phyloP scores from a whole-genome alignment of 768 basidiomycete genomes.

The Clitopilus hobsonii region DNA sequence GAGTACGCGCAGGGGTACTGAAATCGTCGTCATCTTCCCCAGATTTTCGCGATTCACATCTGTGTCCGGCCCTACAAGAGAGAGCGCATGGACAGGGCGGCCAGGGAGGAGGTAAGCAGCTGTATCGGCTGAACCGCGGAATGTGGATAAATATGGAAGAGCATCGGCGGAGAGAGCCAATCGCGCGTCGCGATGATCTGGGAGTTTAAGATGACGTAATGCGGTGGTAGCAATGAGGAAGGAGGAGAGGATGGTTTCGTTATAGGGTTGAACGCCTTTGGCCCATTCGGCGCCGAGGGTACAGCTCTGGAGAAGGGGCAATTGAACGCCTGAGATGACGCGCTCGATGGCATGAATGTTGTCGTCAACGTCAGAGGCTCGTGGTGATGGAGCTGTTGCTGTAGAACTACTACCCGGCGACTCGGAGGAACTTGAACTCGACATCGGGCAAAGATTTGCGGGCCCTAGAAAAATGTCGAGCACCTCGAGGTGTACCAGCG shows the following conservation, averaged over 20 bases:
- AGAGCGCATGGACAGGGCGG: conserved; percentile 51
- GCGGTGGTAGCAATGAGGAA: conserved; percentile 39
- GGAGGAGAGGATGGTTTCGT: conserved; percentile 24
- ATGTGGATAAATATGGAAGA: conserved; percentile 45
- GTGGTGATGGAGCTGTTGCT: conserved; percentile 2
- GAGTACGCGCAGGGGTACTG: conserved; percentile 44
- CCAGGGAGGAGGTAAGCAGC: conserved; percentile 59
- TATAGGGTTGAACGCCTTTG: conserved; percentile 38
- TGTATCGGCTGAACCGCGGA: conserved; percentile 57
- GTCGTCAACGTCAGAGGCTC: background rate
- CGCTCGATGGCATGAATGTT: conserved; percentile 43
- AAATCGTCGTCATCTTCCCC: conserved; percentile 41
- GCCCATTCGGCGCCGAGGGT: conserved; percentile 43
- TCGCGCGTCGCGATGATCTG: conserved; percentile 35
- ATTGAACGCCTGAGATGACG: conserved; percentile 29
- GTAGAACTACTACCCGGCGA: conserved; percentile 7
- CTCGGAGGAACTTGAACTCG: conserved; percentile 7
- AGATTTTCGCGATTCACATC: conserved; percentile 51
- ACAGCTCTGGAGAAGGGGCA: conserved; percentile 35
- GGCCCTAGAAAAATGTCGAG: conserved; percentile 52
- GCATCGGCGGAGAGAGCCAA: conserved; percentile 37
- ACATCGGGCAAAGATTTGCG: conserved; percentile 26
- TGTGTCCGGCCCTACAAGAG: conserved; percentile 53
- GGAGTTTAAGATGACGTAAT: conserved; percentile 41
- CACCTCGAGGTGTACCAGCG: conserved; percentile 40